Evolutionary conservation across 768 basidiomycete species (phyloP).

Genomic region (Rhodosporidiobolus sp.): DNA sequence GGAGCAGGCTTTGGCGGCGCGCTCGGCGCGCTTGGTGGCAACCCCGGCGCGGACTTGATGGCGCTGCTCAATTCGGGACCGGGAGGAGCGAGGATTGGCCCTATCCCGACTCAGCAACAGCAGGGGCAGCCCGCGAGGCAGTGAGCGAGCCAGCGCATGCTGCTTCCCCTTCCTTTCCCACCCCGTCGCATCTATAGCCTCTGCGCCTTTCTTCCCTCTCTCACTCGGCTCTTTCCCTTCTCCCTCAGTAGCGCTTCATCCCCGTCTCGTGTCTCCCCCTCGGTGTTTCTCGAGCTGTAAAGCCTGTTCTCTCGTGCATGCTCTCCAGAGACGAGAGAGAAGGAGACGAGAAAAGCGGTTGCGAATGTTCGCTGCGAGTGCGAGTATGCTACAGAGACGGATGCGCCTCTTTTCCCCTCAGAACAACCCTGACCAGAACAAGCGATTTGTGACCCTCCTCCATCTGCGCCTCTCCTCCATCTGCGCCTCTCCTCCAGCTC

Average conservation of each 20-base stretch:
- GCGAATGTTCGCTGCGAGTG: no score
- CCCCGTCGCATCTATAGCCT: no score
- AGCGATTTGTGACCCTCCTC: background rate
- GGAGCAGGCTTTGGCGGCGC: background rate
- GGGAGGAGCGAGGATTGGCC: slow-evolving; percentile 21
- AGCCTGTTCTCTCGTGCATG: background rate
- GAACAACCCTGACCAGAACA: background rate
- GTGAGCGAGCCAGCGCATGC: background rate
- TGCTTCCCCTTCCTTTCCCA: background rate
- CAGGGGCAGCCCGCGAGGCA: background rate
- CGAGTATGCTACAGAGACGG: no score
- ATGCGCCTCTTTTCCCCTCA: background rate
- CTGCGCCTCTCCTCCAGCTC: background rate
- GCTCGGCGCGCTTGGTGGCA: background rate
- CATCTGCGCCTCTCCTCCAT: background rate
- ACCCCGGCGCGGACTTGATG: slow-evolving; percentile 38
- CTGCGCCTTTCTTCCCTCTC: background rate
- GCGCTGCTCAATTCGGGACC: slow-evolving; percentile 32
- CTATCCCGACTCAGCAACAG: background rate
- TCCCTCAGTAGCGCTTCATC: background rate
- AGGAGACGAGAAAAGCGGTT: no score
- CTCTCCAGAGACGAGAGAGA: no score
- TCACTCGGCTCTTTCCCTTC: background rate
- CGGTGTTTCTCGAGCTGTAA: background rate
- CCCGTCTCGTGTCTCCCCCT: background rate